Conservation (phyloP, 805 yeast species). For the Barnettozyma populi region DNA sequence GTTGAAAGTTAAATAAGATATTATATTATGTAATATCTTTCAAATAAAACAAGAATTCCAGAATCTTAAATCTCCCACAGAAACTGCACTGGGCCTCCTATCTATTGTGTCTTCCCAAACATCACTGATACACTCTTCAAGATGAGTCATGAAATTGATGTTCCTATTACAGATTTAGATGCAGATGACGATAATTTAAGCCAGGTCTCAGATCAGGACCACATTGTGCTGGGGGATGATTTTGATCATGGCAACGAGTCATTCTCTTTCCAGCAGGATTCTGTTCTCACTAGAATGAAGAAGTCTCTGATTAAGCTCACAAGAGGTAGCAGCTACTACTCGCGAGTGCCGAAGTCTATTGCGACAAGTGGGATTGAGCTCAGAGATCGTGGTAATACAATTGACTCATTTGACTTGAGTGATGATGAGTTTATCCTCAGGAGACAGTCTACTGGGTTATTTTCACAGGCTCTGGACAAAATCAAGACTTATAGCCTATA, state of each 20-base stretch:
- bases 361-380: slow-evolving; percentile 23
- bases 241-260: slow-evolving; percentile 15
- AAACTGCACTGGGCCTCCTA: not conserved
- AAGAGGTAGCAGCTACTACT: slow-evolving; percentile 11
- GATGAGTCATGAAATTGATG: slow-evolving; percentile 37
- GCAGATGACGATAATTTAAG: slow-evolving; percentile 30
- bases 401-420: slow-evolving; percentile 24
- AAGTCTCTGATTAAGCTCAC: slow-evolving; percentile 7
- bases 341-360: slow-evolving; percentile 11
- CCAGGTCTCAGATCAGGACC: slow-evolving; percentile 18
- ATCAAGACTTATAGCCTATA: slow-evolving; percentile 8
- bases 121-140: not conserved
- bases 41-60: too few relatives aligned
- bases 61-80: not conserved
- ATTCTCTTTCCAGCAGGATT: slow-evolving; percentile 4
- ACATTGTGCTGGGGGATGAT: slow-evolving; percentile 21
- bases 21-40: not conserved
- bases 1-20: not conserved
- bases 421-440: slow-evolving; percentile 24
- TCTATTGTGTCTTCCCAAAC: not conserved
- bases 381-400: slow-evolving; percentile 12
- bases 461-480: not conserved
- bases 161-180: slow-evolving; percentile 54
- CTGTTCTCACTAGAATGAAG: slow-evolving; percentile 11
- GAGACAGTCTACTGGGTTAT: slow-evolving; percentile 13